These are phyloP conservation scores for Rhizoctonia solani DNA, from an alignment of 1,284 basidiomycete genomes.

Conservation along the genomic window DNA sequence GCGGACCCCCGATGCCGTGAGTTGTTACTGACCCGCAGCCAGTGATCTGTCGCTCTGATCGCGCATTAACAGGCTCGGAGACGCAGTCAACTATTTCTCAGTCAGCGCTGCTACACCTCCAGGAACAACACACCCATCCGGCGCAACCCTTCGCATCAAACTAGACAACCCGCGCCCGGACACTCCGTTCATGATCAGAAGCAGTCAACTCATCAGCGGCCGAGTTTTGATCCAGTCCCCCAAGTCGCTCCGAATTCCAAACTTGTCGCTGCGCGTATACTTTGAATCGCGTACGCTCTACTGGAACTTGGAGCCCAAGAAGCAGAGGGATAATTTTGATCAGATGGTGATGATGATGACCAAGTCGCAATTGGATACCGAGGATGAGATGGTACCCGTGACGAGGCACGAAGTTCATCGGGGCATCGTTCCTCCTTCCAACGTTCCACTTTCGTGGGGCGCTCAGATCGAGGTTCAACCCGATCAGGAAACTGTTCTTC, in stretches of 20 bases:
- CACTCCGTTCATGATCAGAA: constrained; percentile 4
- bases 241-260: not conserved
- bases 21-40: too few species aligned
- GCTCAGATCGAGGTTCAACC: not conserved
- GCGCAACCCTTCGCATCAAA: constrained; percentile 3
- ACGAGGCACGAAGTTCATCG: constrained; percentile 24
- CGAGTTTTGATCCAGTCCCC: constrained; percentile 10
- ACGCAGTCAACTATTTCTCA: constrained; percentile 4
- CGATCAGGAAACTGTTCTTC: not conserved
- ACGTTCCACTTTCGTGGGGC: constrained; percentile 1
- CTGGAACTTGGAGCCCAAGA: constrained; percentile 10
- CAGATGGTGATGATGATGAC: not conserved
- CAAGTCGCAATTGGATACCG: not conserved
- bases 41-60: too few species aligned
- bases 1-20: too few species aligned
- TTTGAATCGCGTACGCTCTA: constrained; percentile 26
- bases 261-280: constrained; percentile 10
- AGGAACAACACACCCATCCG: constrained; percentile 16
- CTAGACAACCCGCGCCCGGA: constrained; percentile 13
- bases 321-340: not conserved
- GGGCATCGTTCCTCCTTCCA: not conserved
- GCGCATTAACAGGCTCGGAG: constrained; percentile 10
- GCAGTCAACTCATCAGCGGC: constrained; percentile 8
- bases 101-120: constrained; percentile 29
- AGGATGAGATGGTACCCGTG: constrained; percentile 9